phyloP scores from a whole-genome alignment of 73 alveolate species.

The Stentor coeruleus region DNA sequence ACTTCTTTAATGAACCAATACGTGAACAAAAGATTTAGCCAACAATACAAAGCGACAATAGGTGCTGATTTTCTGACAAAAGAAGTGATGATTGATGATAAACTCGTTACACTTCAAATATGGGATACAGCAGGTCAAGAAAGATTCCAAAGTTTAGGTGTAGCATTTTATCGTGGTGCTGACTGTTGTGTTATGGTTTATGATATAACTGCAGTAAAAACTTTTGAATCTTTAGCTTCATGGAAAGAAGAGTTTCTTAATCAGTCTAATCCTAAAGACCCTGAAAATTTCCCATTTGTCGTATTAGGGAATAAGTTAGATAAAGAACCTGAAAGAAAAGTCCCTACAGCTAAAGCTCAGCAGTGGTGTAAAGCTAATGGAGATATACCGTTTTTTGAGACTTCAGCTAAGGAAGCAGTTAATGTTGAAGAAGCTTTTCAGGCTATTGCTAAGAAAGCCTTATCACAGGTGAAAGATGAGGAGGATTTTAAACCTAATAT shows the following conservation, averaged over 20 bases:
- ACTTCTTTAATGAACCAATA: constrained; percentile 88
- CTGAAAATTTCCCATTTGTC: constrained; percentile 88
- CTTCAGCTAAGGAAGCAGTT: constrained; percentile 83
- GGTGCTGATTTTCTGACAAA: constrained; percentile 98
- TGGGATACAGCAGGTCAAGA: constrained; percentile 72
- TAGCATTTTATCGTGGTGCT: constrained; percentile 96
- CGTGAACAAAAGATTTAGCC: constrained; percentile 75
- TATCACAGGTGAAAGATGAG: constrained; percentile 50
- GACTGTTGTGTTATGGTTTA: constrained; percentile 85
- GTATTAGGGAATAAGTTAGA: constrained; percentile 91
- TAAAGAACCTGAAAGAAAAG: constrained; percentile 58
- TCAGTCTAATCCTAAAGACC: constrained; percentile 84
- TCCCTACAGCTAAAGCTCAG: constrained; percentile 57
- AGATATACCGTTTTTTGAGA: constrained; percentile 72
- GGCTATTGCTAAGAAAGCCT: constrained; percentile 81
- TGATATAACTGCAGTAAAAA: constrained; percentile 70
- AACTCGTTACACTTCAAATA: constrained; percentile 80
- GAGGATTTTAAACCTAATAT: constrained; percentile 25
- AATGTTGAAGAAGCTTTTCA: constrained; percentile 81
- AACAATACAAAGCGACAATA: constrained; percentile 90
- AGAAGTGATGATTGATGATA: constrained; percentile 81
- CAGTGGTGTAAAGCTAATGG: constrained; percentile 84
- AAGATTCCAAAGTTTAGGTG: constrained; percentile 89
- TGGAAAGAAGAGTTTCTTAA: constrained; percentile 89
- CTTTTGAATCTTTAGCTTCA: constrained; percentile 72